phyloP scores from a whole-genome alignment of 164 flowering plant genomes.

The Vitis rupestris region DNA sequence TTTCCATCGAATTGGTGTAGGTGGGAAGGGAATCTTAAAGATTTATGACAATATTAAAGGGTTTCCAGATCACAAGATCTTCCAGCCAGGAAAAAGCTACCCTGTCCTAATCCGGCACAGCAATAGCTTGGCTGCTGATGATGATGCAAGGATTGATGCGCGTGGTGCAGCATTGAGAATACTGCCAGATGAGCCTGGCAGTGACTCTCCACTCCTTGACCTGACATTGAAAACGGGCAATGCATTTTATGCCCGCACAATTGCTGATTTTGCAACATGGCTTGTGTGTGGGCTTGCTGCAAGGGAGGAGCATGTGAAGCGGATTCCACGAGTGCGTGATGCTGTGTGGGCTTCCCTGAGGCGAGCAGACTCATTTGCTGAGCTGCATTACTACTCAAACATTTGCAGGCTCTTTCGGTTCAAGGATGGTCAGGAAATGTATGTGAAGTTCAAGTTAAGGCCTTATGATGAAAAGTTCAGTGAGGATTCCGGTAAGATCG shows the following conservation, averaged over 20 bases:
- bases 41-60: constrained; percentile 56
- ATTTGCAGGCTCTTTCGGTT: constrained; percentile 56
- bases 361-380: constrained; percentile 44
- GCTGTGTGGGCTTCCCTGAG: constrained; percentile 79
- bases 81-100: constrained; percentile 51
- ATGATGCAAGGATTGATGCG: constrained; percentile 83
- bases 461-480: constrained; percentile 50
- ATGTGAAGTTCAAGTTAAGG: constrained; percentile 62
- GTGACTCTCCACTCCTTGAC: constrained; percentile 44
- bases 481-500: constrained; percentile 66
- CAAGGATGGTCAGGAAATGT: constrained; percentile 61
- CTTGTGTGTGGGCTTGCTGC: constrained; percentile 73
- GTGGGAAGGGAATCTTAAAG: constrained; percentile 57
- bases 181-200: constrained; percentile 30
- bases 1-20: constrained; percentile 74
- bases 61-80: constrained; percentile 57
- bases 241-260: constrained; percentile 74
- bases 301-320: constrained; percentile 64
- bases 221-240: constrained; percentile 76
- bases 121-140: constrained; percentile 76
- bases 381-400: constrained; percentile 74
- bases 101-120: constrained; percentile 65
- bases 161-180: constrained; percentile 73
- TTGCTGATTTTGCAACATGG: constrained; percentile 73
- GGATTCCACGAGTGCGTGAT: constrained; percentile 62